Evolutionary conservation across 1,139 yeast genomes (phyloP), one percentile per base, ranked within the genome.

Genomic region (Magnusiomyces sp.): DNA sequence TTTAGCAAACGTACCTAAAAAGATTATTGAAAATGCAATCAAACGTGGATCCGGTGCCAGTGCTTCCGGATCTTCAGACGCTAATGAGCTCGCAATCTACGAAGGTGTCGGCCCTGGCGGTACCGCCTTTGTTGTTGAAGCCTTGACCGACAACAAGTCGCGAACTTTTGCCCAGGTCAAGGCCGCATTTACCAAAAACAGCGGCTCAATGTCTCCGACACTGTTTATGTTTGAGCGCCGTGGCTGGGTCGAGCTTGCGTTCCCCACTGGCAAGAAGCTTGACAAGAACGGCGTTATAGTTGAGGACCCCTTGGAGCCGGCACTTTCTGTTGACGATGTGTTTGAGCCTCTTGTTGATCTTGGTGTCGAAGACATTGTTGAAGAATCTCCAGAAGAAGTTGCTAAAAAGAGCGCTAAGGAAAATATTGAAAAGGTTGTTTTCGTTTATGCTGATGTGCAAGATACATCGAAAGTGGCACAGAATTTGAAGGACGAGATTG

Each of bases 41-140:
- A 84, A 83, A 59, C 77, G 97, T 62, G 97, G 95, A 4, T 72
- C 82, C 0, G 95, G 95, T 0, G 72, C 72, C 52, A 72, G 72
- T 3, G 61, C 64, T 1, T 65, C 64, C 50, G 56, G 64, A 55
- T 68, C 77, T 62, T 68, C 67, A 40, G 62, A 62, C 31, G 66
- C 69, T 14, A 70, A 74, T 27, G 81, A 76, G 46, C 66, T 73
- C 14, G 79, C 76, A 33, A 56, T 77, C n/a, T 92, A 90, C 66
- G 98, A 92, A 64, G 95, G 92, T 23, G 72, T 89, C 67, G 97
- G 94, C 0, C 96, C 97, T 0, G 95, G 90, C 1, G 96, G 95
- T 0, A 87, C 86, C 2, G 88, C 95, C 0, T 73, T 89, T 48
- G 77, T 92, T 4, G 78, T 89, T 7, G 95, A 87, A 60, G 90